Base-by-base conservation (phyloP, 352 stramenopile species). In the Halophytophthora polymorphica region DNA sequence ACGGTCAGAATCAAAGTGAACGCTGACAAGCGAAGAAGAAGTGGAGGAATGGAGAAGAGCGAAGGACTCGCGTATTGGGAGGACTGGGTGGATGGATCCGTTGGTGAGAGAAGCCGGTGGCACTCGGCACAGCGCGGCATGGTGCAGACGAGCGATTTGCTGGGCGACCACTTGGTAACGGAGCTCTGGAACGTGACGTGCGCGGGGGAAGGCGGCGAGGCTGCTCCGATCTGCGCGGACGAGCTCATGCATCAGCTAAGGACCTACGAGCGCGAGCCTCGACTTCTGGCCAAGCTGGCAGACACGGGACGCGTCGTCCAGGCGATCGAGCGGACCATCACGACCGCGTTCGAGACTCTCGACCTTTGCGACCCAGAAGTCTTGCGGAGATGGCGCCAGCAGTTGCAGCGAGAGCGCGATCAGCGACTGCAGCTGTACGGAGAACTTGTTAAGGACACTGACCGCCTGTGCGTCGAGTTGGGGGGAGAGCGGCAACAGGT, bases 251-350 rank as follows among this genome's bases (percentile, higher is more conserved):
- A 63, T 13, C 47, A 52, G 33, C 28, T 53, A 15, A n/a, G 43
- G 1, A 17, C 7, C 1, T 64, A 64, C 33, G 53, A 69, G 29
- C 18, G 39, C 15, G 60, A 64, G 49, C 21, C 12, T 8, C 54
- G 60, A 14, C 19, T 69, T 22, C 44, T 69, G 3, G 15, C 60
- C n/a, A 40, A 60, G 21, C 18, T 64, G 0, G 60, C 60, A 14
- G 44, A 60, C 41, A 53, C 54, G 5, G 55, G 48, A 21, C 50
- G 47, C 34, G 53, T 61, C 2, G 48, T 69, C 25, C 50, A 51
- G 31, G 34, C 64, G 15, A 21, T 61, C 13, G 48, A 64, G 21
- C 37, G 50, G 2, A 51, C 55, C 0, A 51, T 57, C 14, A 41
- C 47, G 18, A 47, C 55, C 1, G 35, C 50, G 23, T 23, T 63